These are phyloP conservation scores for Rosa persica DNA, from an alignment of 306 rosid genomes.

Conservation along the genomic window DNA sequence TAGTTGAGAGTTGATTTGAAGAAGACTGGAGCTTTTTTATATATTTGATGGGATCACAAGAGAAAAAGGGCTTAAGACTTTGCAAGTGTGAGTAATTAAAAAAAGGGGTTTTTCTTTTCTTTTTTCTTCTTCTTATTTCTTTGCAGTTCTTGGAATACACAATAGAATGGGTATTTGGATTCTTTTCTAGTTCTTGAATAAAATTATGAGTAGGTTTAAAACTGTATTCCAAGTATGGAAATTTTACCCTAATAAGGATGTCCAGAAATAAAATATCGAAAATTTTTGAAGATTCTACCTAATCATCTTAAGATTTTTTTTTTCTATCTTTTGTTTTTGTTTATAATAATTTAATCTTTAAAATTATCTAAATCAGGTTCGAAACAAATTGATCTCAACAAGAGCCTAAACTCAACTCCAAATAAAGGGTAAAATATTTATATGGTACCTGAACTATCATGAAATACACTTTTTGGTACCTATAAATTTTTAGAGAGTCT, in stretches of 20 bases:
- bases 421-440: no score
- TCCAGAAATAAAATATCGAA: not conserved
- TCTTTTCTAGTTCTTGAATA: not conserved
- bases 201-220: not conserved
- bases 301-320: not conserved
- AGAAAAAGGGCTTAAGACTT: not conserved
- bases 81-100: not conserved
- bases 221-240: not conserved
- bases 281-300: not conserved
- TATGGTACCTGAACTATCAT: no score
- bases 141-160: not conserved
- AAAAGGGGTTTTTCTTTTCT: not conserved
- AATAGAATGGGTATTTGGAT: not conserved
- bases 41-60: constrained; percentile 46
- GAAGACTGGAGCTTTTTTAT: constrained; percentile 20
- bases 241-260: not conserved
- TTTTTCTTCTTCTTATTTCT: no score
- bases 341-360: no score
- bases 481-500: no score
- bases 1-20: constrained; percentile 9
- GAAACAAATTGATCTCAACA: not conserved
- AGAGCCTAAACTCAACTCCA: no score
- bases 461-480: no score
- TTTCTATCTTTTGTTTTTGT: not conserved
- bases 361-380: no score